A percentile compares a stretch with the other conserved stretches of the same genome.
Conservation (phyloP, 73 alveolate genomes). For the Paramecium sexaurelia region DNA sequence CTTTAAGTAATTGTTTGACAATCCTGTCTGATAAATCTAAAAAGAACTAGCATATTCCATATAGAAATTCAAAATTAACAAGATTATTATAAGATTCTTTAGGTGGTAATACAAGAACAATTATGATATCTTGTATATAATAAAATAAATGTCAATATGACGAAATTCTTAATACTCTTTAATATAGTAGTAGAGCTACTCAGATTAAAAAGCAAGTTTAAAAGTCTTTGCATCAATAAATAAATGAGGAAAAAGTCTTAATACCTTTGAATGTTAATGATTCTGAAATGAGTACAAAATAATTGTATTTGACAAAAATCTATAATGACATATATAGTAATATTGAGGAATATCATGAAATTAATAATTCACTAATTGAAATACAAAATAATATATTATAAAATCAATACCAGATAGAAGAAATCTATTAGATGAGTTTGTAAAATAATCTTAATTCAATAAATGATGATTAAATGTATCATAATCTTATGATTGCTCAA, state of each 20-base stretch:
- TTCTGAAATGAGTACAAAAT: not conserved
- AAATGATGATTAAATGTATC: not conserved
- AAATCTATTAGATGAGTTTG: constrained; percentile 10
- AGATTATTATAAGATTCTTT: constrained; percentile 92
- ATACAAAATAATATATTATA: not conserved
- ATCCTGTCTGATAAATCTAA: constrained; percentile 81
- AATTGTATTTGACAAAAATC: constrained; percentile 24
- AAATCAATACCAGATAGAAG: not conserved
- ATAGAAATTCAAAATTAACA: constrained; percentile 95
- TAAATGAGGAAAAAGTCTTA: not conserved
- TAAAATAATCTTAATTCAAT: not conserved
- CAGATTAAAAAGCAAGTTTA: constrained; percentile 84
- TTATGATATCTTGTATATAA: constrained; percentile 93
- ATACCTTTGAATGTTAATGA: not conserved
- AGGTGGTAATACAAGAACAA: constrained; percentile 95
- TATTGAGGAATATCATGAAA: constrained; percentile 43
- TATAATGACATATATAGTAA: constrained; percentile 32
- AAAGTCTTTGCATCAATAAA: constrained; percentile 42
- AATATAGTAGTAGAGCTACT: constrained; percentile 95
- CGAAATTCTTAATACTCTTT: constrained; percentile 94
- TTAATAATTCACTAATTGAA: constrained; percentile 1
- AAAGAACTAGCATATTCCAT: constrained; percentile 89
- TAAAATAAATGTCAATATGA: constrained; percentile 84
- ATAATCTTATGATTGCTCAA: not conserved
- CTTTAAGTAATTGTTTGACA: constrained; percentile 94